Evolutionary conservation across 257 asterid species (phyloP).

Genomic region (Jacaranda mimosifolia): DNA sequence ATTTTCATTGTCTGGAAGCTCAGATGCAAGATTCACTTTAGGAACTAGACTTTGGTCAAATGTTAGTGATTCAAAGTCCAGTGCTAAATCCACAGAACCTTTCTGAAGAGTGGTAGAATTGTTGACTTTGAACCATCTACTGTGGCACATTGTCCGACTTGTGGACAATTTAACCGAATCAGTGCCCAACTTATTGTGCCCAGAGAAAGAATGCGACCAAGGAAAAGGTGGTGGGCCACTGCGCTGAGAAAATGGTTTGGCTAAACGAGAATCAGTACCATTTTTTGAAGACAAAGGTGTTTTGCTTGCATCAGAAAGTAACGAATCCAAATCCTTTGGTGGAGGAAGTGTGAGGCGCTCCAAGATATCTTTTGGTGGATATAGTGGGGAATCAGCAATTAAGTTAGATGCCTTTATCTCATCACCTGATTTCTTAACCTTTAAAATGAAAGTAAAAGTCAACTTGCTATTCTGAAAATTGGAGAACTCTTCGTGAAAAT

Average conservation of each 20-base stretch:
- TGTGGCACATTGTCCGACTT: constrained; percentile 71
- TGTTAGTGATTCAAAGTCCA: constrained; percentile 67
- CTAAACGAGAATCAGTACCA: constrained; percentile 65
- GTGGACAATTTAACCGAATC: constrained; percentile 75
- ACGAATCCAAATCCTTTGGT: constrained; percentile 77
- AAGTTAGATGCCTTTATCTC: constrained; percentile 42
- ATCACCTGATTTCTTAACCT: constrained; percentile 60
- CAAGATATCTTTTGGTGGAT: constrained; percentile 65
- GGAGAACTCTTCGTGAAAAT: constrained; percentile 8
- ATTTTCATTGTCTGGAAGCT: constrained; percentile 43
- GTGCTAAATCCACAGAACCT: constrained; percentile 55
- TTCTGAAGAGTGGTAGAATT: constrained; percentile 48
- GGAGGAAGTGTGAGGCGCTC: constrained; percentile 83
- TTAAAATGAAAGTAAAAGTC: constrained; percentile 35
- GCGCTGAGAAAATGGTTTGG: constrained; percentile 62
- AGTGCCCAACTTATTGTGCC: constrained; percentile 66
- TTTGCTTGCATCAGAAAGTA: constrained; percentile 78
- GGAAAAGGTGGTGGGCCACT: constrained; percentile 90
- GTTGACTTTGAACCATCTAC: constrained; percentile 82
- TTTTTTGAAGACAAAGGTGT: constrained; percentile 59
- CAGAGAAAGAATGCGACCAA: constrained; percentile 83
- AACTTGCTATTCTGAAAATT: constrained; percentile 11
- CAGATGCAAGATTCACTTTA: constrained; percentile 36
- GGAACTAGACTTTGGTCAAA: constrained; percentile 83
- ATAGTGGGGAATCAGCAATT: constrained; percentile 47